Conservation (phyloP, 169 alveolate genomes). For the Amoebophrya sp. region DNA sequence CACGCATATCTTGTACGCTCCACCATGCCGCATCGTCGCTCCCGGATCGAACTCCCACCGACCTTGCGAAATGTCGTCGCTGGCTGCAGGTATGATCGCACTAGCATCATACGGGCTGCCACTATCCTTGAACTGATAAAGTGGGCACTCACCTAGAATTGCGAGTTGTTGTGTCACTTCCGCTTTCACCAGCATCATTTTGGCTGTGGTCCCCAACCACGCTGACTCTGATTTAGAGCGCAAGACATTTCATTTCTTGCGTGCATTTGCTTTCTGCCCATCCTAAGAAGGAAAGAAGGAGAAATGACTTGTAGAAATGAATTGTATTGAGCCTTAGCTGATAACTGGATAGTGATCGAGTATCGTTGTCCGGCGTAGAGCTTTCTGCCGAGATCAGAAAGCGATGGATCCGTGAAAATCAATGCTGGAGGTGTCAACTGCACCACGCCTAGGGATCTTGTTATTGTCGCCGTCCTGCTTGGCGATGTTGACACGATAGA, state of each 20-base stretch:
- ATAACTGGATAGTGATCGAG: background rate
- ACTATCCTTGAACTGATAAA: background rate
- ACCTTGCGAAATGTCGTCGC: background rate
- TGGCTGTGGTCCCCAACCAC: background rate
- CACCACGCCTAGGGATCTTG: background rate
- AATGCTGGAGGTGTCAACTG: background rate
- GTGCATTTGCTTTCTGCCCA: too few relatives aligned
- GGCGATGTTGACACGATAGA: too few relatives aligned
- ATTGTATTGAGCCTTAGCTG: too few relatives aligned
- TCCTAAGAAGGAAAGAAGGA: too few relatives aligned
- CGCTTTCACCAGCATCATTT: background rate
- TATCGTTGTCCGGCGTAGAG: background rate
- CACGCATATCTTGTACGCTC: background rate
- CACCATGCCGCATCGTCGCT: slow-evolving; percentile 9
- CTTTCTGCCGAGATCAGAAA: background rate
- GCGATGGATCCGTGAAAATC: background rate
- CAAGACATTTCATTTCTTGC: too few relatives aligned
- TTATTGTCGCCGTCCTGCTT: too few relatives aligned
- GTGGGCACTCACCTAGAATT: background rate
- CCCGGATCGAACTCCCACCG: background rate
- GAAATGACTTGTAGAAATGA: too few relatives aligned
- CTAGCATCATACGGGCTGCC: background rate
- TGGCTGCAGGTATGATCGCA: background rate
- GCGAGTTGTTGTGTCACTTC: background rate
- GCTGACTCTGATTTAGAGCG: too few relatives aligned